Evolutionary conservation across 1,139 yeast genomes (phyloP).

Genomic region (Kluyveromyces sp.): DNA sequence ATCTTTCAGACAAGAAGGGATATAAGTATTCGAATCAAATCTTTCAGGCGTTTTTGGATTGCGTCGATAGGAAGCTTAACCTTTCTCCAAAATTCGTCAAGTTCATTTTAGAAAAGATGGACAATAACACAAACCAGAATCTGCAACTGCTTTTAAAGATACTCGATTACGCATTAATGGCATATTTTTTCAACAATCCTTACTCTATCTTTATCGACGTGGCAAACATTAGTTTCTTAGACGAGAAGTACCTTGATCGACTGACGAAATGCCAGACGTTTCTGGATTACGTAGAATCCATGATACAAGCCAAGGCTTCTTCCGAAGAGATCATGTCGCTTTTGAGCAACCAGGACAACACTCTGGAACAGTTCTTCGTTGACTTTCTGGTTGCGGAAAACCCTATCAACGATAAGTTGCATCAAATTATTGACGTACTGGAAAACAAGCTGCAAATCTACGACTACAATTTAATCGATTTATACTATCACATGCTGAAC

Average conservation of each 20-base stretch:
- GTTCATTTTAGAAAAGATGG: constrained; percentile 29
- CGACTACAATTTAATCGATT: constrained; percentile 28
- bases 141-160: constrained; percentile 39
- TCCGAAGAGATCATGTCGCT: constrained; percentile 24
- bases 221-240: constrained; percentile 31
- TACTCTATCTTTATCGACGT: constrained; percentile 42
- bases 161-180: constrained; percentile 58
- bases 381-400: constrained; percentile 31
- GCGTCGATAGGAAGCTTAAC: constrained; percentile 31
- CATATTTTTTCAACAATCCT: constrained; percentile 66
- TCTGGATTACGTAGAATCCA: constrained; percentile 35
- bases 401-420: constrained; percentile 30
- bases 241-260: constrained; percentile 34
- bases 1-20: constrained; percentile 31
- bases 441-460: constrained; percentile 22
- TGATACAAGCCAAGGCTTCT: constrained; percentile 26
- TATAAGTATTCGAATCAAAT: constrained; percentile 29
- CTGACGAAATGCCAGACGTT: constrained; percentile 44
- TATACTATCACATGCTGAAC: constrained; percentile 26
- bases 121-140: constrained; percentile 27
- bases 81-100: constrained; percentile 28
- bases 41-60: constrained; percentile 29
- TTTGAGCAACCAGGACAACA: constrained; percentile 21
- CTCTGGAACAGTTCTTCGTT: constrained; percentile 28
- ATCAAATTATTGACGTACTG: constrained; percentile 23